Base-by-base conservation (phyloP, 179 eudicot genomes). In the Heliamphora pulchella region DNA sequence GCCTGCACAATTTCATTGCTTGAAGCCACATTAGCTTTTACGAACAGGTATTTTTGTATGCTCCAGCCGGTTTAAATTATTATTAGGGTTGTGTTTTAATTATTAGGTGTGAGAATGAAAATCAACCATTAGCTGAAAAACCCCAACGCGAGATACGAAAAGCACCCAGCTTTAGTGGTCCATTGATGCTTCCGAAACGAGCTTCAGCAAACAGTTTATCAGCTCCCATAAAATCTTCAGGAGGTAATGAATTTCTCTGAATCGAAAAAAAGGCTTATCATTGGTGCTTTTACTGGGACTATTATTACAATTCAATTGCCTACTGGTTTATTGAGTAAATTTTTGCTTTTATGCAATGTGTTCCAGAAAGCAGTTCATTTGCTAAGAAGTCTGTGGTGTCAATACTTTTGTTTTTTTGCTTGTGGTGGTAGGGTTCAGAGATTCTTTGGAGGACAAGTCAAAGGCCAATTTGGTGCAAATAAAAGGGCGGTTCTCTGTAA, bases 171-270 rank as follows among this genome's bases (percentile, higher is more conserved):
- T 88, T 90, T 81, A 96, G 99, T 82, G 99, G 99, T 78, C 98
- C 98, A 18, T 83, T 96, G 85, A 88, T 86, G 91, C 90, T 96
- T 82, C 94, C 98, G 31, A 96, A 84, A 78, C 94, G 96, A 79
- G 98, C 99, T 82, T 94, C 99, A 75, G 97, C 93, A 78, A 96
- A 96, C 83, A 96, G 99, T 88, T 89, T 94, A 79, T 96, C 99
- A 75, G 99, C 99, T 76, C 99, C 99, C 51, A 94, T 94, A 71
- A 96, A 96, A 83, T 88, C 98, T 51, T 92, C 99, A 55, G 93
- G 90, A 90, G 99, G 99, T 96, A 80, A 80, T 76, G 11, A 69
- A 76, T 63, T 63, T 65, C 48, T 84, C 9, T 44, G 43, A 62
- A 73, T 71, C 59, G 11, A 39, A 47, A 13, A 13, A 18, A 54